phyloP scores from a whole-genome alignment of 2,329 filamentous ascomycete genomes.

The Leptoxyphium fumago region DNA sequence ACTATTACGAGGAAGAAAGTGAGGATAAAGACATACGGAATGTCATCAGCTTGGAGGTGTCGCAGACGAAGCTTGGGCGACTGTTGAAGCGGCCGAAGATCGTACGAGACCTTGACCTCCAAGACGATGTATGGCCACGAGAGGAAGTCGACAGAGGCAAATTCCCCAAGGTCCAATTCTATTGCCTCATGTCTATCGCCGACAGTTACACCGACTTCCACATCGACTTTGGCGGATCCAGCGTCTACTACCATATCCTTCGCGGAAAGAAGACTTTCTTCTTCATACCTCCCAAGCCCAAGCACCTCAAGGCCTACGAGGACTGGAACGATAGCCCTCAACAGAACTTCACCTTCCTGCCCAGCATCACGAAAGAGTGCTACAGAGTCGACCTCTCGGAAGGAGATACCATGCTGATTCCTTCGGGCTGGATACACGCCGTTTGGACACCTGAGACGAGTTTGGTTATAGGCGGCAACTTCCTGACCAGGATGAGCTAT shows the following conservation, averaged over 20 bases:
- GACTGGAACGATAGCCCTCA: slow-evolving; percentile 54
- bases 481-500: slow-evolving; percentile 50
- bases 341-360: slow-evolving; percentile 52
- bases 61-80: slow-evolving; percentile 46
- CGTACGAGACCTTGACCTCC: slow-evolving; percentile 47
- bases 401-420: slow-evolving; percentile 57
- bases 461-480: slow-evolving; percentile 57
- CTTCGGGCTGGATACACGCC: slow-evolving; percentile 57
- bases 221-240: slow-evolving; percentile 57
- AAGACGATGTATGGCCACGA: slow-evolving; percentile 41
- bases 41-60: slow-evolving; percentile 55
- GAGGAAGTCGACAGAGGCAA: slow-evolving; percentile 39
- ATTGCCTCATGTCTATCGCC: slow-evolving; percentile 55
- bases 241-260: slow-evolving; percentile 55
- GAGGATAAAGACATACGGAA: slow-evolving; percentile 49
- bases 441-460: slow-evolving; percentile 58
- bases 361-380: slow-evolving; percentile 49
- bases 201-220: slow-evolving; percentile 61
- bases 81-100: slow-evolving; percentile 49
- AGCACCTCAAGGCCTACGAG: slow-evolving; percentile 55
- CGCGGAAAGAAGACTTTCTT: slow-evolving; percentile 57
- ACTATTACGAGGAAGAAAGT: slow-evolving; percentile 49
- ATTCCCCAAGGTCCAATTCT: slow-evolving; percentile 51
- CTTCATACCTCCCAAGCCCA: slow-evolving; percentile 54
- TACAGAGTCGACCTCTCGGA: slow-evolving; percentile 50